phyloP scores from a whole-genome alignment of 2,329 filamentous ascomycete species.

The Aspergillus alliaceus region DNA sequence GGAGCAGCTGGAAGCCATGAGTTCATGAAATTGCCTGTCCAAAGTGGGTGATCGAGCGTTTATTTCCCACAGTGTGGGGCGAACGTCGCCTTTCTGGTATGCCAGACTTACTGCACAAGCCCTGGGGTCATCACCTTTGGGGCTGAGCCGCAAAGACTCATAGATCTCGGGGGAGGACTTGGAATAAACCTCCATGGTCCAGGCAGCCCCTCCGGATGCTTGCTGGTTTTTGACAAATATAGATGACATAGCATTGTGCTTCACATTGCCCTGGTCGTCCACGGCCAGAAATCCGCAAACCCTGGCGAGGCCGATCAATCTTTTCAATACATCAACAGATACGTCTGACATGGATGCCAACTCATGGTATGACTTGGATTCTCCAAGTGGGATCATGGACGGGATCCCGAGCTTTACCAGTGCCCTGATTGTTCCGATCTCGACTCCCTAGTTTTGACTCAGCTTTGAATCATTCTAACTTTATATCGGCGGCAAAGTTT shows the following conservation, averaged over 20 bases:
- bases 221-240: not conserved
- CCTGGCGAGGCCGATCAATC: not conserved
- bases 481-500: no score
- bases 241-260: not conserved
- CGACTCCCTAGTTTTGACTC: no score
- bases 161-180: not conserved
- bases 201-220: not conserved
- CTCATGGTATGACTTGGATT: not conserved
- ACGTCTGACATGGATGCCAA: not conserved
- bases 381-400: not conserved
- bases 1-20: no score
- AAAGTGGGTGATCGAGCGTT: no score
- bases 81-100: no score
- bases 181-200: no score
- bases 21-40: no score
- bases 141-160: no score
- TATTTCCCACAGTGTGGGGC: no score
- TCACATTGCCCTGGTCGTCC: not conserved
- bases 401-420: not conserved
- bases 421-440: not conserved
- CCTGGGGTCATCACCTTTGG: no score
- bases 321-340: not conserved
- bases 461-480: no score
- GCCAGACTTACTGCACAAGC: no score
- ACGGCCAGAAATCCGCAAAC: not conserved